These are phyloP conservation scores for Paecilomyces sp. DNA, from an alignment of 2,329 filamentous ascomycete genomes.

Conservation along the genomic window DNA sequence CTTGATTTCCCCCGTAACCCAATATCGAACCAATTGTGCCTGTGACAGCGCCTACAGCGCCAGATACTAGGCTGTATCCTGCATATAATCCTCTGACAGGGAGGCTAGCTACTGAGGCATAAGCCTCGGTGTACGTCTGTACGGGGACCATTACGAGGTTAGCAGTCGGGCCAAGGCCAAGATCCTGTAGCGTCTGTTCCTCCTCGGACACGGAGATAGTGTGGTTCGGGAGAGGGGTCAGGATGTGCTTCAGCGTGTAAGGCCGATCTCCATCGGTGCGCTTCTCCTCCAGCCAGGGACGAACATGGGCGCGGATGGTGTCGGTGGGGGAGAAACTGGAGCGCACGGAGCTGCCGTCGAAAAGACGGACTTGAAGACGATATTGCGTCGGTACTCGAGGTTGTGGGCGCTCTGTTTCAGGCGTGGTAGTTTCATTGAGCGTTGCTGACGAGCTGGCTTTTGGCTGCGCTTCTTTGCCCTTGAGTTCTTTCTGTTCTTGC, in stretches of 20 bases:
- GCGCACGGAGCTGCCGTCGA: conserved; percentile 76
- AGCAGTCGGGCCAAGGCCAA: conserved; percentile 70
- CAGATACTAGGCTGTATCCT: conserved; percentile 36
- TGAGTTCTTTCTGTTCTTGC: conserved; percentile 65
- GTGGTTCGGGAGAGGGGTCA: conserved; percentile 69
- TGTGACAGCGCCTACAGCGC: conserved; percentile 34
- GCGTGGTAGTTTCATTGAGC: neutral
- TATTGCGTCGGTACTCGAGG: conserved; percentile 28
- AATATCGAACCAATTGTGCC: conserved; percentile 38
- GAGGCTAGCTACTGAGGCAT: conserved; percentile 36
- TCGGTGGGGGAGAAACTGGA: conserved; percentile 59
- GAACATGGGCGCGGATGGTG: conserved; percentile 59
- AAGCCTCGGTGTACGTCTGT: conserved; percentile 53
- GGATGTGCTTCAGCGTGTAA: conserved; percentile 77
- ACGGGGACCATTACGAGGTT: conserved; percentile 77
- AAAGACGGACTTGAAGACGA: conserved; percentile 70
- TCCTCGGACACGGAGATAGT: conserved; percentile 72
- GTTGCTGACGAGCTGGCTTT: conserved; percentile 25
- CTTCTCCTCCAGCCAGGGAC: conserved; percentile 67
- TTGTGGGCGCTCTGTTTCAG: conserved; percentile 4
- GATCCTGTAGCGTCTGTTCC: conserved; percentile 55
- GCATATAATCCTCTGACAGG: conserved; percentile 35
- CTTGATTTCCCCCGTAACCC: conserved; percentile 26
- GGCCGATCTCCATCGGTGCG: conserved; percentile 53
- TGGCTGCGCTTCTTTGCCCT: conserved; percentile 47